Evolutionary conservation across 768 basidiomycete species (phyloP).

Genomic region (Amanita exitialis): DNA sequence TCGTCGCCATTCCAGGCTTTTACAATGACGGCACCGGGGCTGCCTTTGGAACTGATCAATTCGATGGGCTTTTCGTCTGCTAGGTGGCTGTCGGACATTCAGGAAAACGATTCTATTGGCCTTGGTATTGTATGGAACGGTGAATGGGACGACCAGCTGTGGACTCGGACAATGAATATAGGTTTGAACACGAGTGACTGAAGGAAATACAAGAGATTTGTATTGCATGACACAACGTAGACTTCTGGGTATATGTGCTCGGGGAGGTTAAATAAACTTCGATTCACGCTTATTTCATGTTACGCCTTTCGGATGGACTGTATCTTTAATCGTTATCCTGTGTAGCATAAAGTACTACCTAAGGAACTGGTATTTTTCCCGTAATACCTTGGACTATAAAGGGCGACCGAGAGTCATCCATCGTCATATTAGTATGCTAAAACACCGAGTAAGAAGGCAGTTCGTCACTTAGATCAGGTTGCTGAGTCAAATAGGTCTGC

Average conservation of each 20-base stretch:
- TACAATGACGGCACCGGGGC: background rate
- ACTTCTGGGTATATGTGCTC: background rate
- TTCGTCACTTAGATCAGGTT: background rate
- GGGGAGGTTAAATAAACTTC: background rate
- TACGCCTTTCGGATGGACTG: background rate
- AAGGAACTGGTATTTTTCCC: background rate
- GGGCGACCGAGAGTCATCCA: background rate
- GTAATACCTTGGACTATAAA: background rate
- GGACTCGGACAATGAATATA: background rate
- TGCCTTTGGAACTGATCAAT: slow-evolving; percentile 6
- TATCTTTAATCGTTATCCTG: background rate
- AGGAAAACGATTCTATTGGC: slow-evolving; percentile 5
- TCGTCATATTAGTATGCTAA: background rate
- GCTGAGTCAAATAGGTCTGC: background rate
- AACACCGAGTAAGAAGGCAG: background rate
- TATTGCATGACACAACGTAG: background rate
- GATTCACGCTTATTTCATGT: background rate
- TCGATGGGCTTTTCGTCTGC: slow-evolving; percentile 3
- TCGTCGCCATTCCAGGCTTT: background rate
- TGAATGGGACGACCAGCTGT: slow-evolving; percentile 9
- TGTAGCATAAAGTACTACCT: background rate
- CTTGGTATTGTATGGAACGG: slow-evolving; percentile 10
- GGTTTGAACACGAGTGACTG: background rate
- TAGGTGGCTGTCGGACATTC: background rate
- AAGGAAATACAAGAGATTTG: too few species aligned